phyloP scores from a whole-genome alignment of 345 rosid genomes.

The Brassica carinata region DNA sequence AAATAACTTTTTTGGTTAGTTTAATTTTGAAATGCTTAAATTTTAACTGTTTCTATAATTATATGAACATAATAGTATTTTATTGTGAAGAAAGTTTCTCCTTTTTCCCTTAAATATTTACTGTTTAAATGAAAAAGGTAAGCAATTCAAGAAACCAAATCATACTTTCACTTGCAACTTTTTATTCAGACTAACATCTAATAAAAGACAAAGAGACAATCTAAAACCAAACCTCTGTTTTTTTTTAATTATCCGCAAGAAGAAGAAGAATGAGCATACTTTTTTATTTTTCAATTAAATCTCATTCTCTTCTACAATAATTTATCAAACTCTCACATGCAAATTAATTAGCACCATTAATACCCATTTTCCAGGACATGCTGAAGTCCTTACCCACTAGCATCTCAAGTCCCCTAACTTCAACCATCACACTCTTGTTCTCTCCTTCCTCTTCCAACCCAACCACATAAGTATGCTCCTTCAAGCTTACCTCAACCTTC shows the following conservation, averaged over 20 bases:
- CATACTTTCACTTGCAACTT: neutral
- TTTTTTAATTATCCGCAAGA: neutral
- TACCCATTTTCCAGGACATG: constrained; percentile 68
- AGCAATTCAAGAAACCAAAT: neutral
- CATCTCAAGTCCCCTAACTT: constrained; percentile 56
- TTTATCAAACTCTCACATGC: neutral
- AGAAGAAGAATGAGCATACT: neutral
- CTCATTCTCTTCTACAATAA: neutral
- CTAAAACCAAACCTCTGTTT: neutral
- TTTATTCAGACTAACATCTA: neutral
- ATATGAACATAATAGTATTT: no score
- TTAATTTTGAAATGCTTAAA: no score
- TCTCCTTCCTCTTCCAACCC: constrained; percentile 43
- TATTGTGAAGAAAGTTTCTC: no score
- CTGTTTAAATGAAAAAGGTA: no score
- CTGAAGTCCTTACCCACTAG: constrained; percentile 70
- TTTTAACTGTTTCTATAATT: no score
- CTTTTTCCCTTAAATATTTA: no score
- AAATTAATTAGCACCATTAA: constrained; percentile 11
- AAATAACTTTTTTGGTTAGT: no score
- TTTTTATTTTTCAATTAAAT: neutral
- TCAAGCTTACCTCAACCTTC: constrained; percentile 41
- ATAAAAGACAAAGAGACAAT: neutral
- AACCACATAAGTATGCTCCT: constrained; percentile 48
- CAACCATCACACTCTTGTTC: constrained; percentile 60